A percentile compares a stretch with the other conserved stretches of the same genome.
Evolutionary conservation across 2,329 filamentous ascomycete genomes (phyloP).

Genomic region (Penicillium janthinellum): DNA sequence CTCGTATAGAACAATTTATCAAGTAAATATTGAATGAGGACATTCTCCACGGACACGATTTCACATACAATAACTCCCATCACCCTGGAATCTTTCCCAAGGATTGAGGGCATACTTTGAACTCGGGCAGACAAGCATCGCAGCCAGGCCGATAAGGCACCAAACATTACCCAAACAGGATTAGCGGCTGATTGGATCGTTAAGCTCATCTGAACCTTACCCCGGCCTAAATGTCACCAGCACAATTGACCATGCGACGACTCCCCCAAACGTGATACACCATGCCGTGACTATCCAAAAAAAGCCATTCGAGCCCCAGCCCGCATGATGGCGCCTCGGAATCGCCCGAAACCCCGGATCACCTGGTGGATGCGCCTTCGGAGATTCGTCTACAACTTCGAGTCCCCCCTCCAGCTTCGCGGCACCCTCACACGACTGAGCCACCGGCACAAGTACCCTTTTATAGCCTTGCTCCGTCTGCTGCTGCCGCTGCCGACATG

Average conservation of each 20-base stretch:
- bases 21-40: no score
- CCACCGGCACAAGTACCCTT: conserved; percentile 23
- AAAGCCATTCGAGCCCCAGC: neutral
- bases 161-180: neutral
- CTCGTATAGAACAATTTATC: no score
- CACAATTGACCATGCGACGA: neutral
- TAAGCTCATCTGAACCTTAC: neutral
- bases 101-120: neutral
- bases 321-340: conserved; percentile 6
- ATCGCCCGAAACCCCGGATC: conserved; percentile 6
- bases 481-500: conserved; percentile 29
- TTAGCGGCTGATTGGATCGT: neutral
- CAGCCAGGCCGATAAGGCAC: conserved; percentile 2
- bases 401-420: conserved; percentile 25
- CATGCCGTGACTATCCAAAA: neutral
- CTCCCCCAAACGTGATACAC: neutral
- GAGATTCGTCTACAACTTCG: conserved; percentile 13
- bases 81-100: no score
- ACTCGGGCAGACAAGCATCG: neutral
- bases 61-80: no score
- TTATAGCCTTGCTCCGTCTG: conserved; percentile 24
- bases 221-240: neutral
- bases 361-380: conserved; percentile 17
- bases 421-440: conserved; percentile 24
- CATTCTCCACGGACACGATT: no score